These are phyloP conservation scores for Talaromyces islandicus DNA, from an alignment of 2,329 filamentous ascomycete species.

Conservation along the genomic window DNA sequence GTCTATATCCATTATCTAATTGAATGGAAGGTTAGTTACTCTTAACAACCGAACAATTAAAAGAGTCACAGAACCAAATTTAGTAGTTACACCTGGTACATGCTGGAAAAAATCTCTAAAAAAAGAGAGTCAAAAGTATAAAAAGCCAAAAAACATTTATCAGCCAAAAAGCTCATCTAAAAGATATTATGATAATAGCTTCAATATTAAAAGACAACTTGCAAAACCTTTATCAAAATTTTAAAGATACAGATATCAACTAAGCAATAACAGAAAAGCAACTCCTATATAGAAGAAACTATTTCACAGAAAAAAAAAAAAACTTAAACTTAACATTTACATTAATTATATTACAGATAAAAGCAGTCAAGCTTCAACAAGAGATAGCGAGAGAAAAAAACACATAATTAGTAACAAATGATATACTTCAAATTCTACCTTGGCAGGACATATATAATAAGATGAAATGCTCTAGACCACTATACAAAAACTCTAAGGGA, in stretches of 20 bases:
- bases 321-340: neutral
- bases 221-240: conserved; percentile 13
- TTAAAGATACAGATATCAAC: conserved; percentile 17
- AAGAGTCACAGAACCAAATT: conserved; percentile 24
- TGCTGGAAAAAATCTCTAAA: conserved; percentile 16
- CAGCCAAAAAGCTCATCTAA: conserved; percentile 15
- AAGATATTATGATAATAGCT: conserved; percentile 17
- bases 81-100: conserved; percentile 10
- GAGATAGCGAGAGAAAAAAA: neutral
- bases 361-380: neutral
- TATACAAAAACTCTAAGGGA: conserved; percentile 19
- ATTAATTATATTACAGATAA: neutral
- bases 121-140: conserved; percentile 10
- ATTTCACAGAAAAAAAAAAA: neutral
- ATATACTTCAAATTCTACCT: neutral
- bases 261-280: conserved; percentile 17
- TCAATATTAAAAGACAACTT: conserved; percentile 15
- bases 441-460: neutral
- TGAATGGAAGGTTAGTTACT: conserved; percentile 18
- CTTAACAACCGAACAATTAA: conserved; percentile 21
- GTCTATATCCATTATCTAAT: conserved; percentile 15
- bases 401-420: neutral
- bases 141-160: conserved; percentile 13
- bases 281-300: conserved; percentile 12
- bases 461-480: conserved; percentile 20